Evolutionary conservation across 495 filamentous ascomycete genomes (phyloP).

Genomic region (Achaetomiella virescens): DNA sequence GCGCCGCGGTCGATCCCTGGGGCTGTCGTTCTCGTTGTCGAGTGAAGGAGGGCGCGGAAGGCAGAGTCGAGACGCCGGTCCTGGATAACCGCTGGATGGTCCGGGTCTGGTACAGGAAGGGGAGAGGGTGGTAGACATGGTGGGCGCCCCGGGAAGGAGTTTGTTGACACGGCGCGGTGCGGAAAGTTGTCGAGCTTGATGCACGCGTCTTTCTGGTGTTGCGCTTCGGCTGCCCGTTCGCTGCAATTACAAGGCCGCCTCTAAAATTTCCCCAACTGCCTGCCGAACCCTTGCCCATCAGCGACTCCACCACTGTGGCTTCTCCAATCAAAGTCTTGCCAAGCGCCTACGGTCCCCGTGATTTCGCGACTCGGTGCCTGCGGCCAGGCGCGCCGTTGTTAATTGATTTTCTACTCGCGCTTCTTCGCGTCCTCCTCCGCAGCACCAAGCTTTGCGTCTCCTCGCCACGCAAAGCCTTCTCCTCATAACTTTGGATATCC

Average conservation of each 20-base stretch:
- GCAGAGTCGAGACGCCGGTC: constrained; percentile 8
- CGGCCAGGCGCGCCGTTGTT: constrained; percentile 12
- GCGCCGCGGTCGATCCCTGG: background rate
- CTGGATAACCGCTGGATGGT: constrained; percentile 44
- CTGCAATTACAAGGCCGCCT: background rate
- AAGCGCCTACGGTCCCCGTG: constrained; percentile 10
- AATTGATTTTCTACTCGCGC: constrained; percentile 21
- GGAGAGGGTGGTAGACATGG: constrained; percentile 40
- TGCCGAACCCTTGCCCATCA: background rate
- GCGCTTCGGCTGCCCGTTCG: too few relatives aligned
- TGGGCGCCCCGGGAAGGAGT: background rate
- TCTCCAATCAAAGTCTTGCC: background rate
- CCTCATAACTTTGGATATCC: too few relatives aligned
- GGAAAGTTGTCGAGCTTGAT: background rate
- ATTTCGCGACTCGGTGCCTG: constrained; percentile 16
- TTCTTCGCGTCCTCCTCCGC: constrained; percentile 1
- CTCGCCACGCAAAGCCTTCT: background rate
- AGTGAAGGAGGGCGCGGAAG: constrained; percentile 18
- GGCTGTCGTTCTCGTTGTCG: background rate
- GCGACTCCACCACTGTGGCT: background rate
- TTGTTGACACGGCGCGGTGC: background rate
- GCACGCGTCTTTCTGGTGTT: background rate
- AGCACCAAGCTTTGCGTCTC: background rate
- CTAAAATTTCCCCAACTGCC: constrained; percentile 11
- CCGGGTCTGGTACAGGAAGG: constrained; percentile 68